phyloP scores from a whole-genome alignment of 2,329 filamentous ascomycete genomes.

The Colletotrichum sp. region DNA sequence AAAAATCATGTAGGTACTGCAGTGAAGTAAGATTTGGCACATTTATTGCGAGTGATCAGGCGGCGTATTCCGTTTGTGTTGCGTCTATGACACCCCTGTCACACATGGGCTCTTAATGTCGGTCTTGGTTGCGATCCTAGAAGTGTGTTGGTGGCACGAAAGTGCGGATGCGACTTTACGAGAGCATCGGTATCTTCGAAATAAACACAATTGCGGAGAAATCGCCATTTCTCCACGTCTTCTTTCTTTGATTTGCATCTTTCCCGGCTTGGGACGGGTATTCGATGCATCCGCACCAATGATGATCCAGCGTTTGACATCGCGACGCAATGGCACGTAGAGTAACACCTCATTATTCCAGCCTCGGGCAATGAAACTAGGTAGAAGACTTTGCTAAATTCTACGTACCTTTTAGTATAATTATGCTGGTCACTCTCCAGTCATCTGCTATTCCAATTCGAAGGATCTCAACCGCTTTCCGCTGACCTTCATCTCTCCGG shows the following conservation, averaged over 20 bases:
- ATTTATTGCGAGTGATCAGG: no score
- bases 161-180: background rate
- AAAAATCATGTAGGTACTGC: no score
- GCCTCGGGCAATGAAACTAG: background rate
- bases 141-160: background rate
- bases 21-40: no score
- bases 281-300: background rate
- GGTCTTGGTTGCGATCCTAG: background rate
- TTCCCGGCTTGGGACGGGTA: background rate
- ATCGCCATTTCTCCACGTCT: background rate
- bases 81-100: background rate
- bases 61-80: background rate
- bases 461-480: background rate
- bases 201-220: background rate
- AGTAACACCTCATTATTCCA: background rate
- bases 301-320: background rate
- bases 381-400: background rate
- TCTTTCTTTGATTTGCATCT: background rate
- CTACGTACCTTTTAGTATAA: background rate
- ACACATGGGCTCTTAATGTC: background rate
- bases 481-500: background rate
- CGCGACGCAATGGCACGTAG: background rate
- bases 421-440: background rate
- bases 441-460: background rate
- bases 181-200: background rate